Evolutionary conservation across 176 grass and related monocot genomes (phyloP).

Genomic region (Phyllostachys edulis): DNA sequence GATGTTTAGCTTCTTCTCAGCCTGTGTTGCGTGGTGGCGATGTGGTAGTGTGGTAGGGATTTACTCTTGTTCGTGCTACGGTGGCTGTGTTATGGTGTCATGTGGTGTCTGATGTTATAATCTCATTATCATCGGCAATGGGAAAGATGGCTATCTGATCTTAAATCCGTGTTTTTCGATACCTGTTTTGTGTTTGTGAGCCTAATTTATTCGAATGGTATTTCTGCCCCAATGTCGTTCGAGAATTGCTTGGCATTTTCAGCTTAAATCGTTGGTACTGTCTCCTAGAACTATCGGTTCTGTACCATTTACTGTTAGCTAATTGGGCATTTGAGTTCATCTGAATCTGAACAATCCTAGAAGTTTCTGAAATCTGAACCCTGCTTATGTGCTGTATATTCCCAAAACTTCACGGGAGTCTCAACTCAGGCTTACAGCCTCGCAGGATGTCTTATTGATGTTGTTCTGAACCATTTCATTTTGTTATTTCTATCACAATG

Average conservation of each 20-base stretch:
- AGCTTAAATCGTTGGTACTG: neutral
- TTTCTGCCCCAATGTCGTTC: no score
- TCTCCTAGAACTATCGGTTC: no score
- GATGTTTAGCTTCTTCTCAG: neutral
- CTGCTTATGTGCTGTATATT: neutral
- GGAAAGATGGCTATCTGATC: neutral
- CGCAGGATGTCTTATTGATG: no score
- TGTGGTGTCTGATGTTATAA: neutral
- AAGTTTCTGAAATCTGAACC: neutral
- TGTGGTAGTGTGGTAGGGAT: neutral
- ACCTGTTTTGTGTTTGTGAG: neutral
- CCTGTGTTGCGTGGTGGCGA: neutral
- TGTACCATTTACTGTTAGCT: no score
- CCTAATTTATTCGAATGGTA: neutral
- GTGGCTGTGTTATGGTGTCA: neutral
- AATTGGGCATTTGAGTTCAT: no score
- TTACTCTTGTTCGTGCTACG: neutral
- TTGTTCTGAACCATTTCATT: no score
- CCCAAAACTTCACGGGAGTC: no score
- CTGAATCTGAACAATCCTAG: no score
- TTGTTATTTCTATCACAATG: no score
- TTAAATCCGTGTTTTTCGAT: neutral
- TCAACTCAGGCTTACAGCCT: no score
- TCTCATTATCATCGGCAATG: conserved; percentile 17
- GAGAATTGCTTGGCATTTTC: neutral